Base-by-base conservation (phyloP, 2,329 filamentous ascomycete genomes). In the Phialophora macrospora region DNA sequence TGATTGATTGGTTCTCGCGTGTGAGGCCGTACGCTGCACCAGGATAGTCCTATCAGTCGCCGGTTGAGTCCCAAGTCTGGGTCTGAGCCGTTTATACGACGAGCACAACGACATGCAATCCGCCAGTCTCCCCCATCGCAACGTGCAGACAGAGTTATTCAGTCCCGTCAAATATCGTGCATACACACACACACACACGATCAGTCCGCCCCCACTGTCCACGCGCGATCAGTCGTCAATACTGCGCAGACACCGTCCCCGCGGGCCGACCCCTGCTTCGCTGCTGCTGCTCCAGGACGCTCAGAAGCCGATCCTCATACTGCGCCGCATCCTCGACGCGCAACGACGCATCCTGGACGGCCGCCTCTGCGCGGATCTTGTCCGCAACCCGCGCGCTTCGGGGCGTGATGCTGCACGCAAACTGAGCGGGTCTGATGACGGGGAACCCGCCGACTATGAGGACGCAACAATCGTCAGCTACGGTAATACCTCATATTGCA, bases 371-470 rank as follows among this genome's bases (percentile, higher is more conserved):
- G 17, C 11, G 55, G 30, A 63, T 59, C 22, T 14, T 59, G 22
- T 55, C 38, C 4, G 44, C 46, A 12, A 34, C 30, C 38, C 24
- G 26, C 17, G 48, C 28, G 55, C 24, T 54, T 20, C 62, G 32
- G 5, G 62, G 62, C n/a, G 46, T 59, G 24, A 63, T 63, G 14
- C 38, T 41, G 26, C 62, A 63, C 24, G 32, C n/a, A 17, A 63
- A 63, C 1, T 20, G 1, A 12, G 26, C 55, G 4, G 62, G 62
- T 24, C 17, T 49, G 11, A 59, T 51, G n/a, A 63, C 34, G 2
- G 62, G 62, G 26, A 54, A 30, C 0, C 38, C 46, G 6, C 55
- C 62, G 7, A 14, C 62, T 63, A 3, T 24, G 24, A 28, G 11
- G 44, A 24, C n/a, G 48, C 32, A 55, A 24, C n/a, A n/a, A n/a